These are phyloP conservation scores for Termitomyces sp. DNA, from an alignment of 768 basidiomycete species.

Conservation along the genomic window DNA sequence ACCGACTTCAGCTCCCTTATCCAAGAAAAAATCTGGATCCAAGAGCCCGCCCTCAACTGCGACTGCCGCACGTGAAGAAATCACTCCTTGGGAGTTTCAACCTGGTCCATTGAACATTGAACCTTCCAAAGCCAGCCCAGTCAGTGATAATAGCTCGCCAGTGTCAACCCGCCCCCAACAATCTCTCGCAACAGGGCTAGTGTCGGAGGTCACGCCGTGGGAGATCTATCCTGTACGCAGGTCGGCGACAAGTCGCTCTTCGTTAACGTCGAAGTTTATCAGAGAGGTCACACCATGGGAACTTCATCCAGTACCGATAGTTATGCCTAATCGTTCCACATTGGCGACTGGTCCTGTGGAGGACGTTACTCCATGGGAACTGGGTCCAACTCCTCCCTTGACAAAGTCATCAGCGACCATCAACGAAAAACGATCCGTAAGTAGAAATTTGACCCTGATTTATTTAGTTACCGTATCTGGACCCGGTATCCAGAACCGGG, in stretches of 20 bases:
- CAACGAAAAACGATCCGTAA: conserved; percentile 17
- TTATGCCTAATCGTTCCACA: conserved; percentile 17
- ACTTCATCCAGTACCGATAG: conserved; percentile 22
- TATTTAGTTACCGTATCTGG: conserved; percentile 8
- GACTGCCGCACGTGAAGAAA: conserved; percentile 21
- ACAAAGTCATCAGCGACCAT: conserved; percentile 1
- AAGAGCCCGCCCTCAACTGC: conserved; percentile 22
- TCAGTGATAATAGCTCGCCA: conserved; percentile 9
- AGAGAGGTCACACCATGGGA: conserved; percentile 30
- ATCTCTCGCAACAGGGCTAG: conserved; percentile 16
- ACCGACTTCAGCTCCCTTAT: neutral
- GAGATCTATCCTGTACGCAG: conserved; percentile 20
- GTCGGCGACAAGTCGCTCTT: conserved; percentile 16
- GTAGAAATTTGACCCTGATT: conserved; percentile 11
- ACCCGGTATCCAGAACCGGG: conserved; percentile 8
- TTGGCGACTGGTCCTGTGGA: conserved; percentile 23
- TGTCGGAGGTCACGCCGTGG: conserved; percentile 28
- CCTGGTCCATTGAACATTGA: conserved; percentile 15
- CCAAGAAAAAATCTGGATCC: conserved; percentile 9
- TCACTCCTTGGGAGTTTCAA: conserved; percentile 33
- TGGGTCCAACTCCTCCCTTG: conserved; percentile 16
- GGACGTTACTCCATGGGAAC: conserved; percentile 31
- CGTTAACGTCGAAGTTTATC: conserved; percentile 20
- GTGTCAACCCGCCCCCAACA: conserved; percentile 10
- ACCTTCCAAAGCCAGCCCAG: neutral